phyloP scores from a whole-genome alignment of 2,329 filamentous ascomycete species.

The Lachnellula willkommii region DNA sequence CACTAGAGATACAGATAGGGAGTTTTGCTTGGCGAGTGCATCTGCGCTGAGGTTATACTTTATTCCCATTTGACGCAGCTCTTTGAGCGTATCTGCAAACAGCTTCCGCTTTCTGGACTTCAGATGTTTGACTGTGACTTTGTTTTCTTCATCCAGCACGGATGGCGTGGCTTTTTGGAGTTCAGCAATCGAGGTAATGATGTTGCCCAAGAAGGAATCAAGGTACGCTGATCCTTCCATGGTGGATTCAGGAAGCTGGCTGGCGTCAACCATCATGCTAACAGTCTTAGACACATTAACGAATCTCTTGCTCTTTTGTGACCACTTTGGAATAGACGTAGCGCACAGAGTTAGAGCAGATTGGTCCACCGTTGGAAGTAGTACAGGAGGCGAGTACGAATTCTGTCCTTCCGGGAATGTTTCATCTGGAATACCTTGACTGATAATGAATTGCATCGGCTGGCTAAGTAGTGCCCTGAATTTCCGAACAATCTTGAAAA shows the following conservation, averaged over 20 bases:
- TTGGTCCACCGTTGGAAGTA: conserved; percentile 22
- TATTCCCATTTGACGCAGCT: conserved; percentile 83
- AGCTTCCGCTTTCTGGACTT: conserved; percentile 87
- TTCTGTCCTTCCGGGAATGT: background rate
- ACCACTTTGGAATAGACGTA: conserved; percentile 34
- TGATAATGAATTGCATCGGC: conserved; percentile 62
- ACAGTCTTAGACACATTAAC: conserved; percentile 65
- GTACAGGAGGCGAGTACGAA: conserved; percentile 2
- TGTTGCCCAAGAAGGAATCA: conserved; percentile 61
- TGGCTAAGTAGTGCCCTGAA: conserved; percentile 76
- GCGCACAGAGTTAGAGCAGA: conserved; percentile 26
- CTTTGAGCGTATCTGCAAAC: conserved; percentile 81
- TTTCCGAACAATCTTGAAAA: conserved; percentile 87
- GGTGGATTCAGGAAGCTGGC: conserved; percentile 45
- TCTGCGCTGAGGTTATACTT: conserved; percentile 74
- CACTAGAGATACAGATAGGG: conserved; percentile 64
- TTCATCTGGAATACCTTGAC: conserved; percentile 52
- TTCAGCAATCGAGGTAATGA: conserved; percentile 63
- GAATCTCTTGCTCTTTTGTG: conserved; percentile 56
- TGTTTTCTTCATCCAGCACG: conserved; percentile 81
- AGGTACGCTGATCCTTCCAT: conserved; percentile 57
- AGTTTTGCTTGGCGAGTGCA: conserved; percentile 66
- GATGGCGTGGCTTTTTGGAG: conserved; percentile 79
- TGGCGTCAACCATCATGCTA: conserved; percentile 66
- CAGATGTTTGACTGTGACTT: conserved; percentile 75